phyloP scores from a whole-genome alignment of 768 basidiomycete species.

The Coprinopsis cinerea region DNA sequence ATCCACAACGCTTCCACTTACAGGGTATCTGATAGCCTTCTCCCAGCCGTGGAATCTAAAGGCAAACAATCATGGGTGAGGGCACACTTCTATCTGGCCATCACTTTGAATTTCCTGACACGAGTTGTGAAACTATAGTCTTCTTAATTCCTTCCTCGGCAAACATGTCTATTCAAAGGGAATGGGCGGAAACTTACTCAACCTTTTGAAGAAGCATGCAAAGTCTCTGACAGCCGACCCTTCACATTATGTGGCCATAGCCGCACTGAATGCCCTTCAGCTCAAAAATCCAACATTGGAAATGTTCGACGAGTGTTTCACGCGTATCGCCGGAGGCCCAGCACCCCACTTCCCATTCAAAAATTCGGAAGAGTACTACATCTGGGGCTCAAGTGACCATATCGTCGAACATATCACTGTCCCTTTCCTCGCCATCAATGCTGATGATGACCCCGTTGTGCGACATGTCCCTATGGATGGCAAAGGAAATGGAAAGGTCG shows the following conservation, averaged over 20 bases:
- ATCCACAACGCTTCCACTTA: slow-evolving; percentile 16
- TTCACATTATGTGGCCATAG: slow-evolving; percentile 44
- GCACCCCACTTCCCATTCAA: slow-evolving; percentile 47
- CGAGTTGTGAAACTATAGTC: slow-evolving; percentile 29
- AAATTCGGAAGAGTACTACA: slow-evolving; percentile 42
- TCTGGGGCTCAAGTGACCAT: slow-evolving; percentile 54
- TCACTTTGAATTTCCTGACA: neutral
- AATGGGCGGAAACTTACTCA: slow-evolving; percentile 70
- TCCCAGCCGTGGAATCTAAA: slow-evolving; percentile 49
- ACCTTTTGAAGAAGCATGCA: slow-evolving; percentile 48
- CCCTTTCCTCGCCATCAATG: slow-evolving; percentile 71
- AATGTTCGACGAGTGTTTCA: slow-evolving; percentile 58
- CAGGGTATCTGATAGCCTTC: slow-evolving; percentile 6
- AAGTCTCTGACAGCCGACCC: slow-evolving; percentile 43
- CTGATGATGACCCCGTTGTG: slow-evolving; percentile 75
- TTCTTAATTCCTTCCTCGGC: slow-evolving; percentile 49
- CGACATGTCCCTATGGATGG: slow-evolving; percentile 53
- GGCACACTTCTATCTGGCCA: slow-evolving; percentile 17
- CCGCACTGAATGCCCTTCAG: slow-evolving; percentile 36
- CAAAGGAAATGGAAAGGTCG: slow-evolving; percentile 46
- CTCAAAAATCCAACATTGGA: slow-evolving; percentile 50
- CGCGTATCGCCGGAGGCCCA: slow-evolving; percentile 65
- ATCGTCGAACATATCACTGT: slow-evolving; percentile 55
- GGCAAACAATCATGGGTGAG: slow-evolving; percentile 41
- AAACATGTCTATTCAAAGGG: slow-evolving; percentile 68